phyloP scores from a whole-genome alignment of 1,139 yeast genomes.

The Sugiyamaella castrensis region DNA sequence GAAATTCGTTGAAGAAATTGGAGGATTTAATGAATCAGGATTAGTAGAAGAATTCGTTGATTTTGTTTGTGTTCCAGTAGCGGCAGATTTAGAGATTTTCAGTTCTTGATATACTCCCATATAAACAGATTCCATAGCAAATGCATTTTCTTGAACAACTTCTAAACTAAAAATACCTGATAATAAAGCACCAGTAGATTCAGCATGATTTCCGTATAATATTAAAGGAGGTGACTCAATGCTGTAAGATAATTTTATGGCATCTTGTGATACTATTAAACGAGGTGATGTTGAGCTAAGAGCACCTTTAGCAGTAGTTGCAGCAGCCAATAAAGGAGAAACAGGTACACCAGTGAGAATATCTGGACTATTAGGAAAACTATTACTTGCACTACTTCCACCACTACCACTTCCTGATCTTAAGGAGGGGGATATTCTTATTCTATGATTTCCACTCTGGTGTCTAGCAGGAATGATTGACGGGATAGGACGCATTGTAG shows the following conservation, averaged over 20 bases:
- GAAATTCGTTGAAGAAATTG: conserved; percentile 1
- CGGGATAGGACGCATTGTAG: too few species aligned
- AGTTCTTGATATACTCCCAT: conserved; percentile 69
- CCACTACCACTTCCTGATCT: not conserved
- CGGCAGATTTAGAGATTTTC: conserved; percentile 20
- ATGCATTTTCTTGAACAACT: conserved; percentile 29
- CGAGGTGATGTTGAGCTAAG: not conserved
- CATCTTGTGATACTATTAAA: conserved; percentile 3
- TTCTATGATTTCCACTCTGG: too few species aligned
- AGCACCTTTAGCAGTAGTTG: conserved; percentile 2
- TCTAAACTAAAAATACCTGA: conserved; percentile 59
- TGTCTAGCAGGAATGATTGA: too few species aligned
- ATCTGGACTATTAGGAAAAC: conserved; percentile 3
- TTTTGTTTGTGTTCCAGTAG: conserved; percentile 1
- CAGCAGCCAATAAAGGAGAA: conserved; percentile 6
- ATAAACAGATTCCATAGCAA: conserved; percentile 54
- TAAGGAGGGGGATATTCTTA: conserved; percentile 3
- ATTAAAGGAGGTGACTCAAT: conserved; percentile 91
- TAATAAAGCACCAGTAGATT: conserved; percentile 80
- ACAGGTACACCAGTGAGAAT: conserved; percentile 5
- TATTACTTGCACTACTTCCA: not conserved
- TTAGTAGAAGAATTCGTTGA: not conserved
- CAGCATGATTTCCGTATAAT: conserved; percentile 72
- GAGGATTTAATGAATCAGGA: not conserved
- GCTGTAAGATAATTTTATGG: conserved; percentile 51